Conservation (phyloP, 257 asterid species). For the Primulina eburnea region DNA sequence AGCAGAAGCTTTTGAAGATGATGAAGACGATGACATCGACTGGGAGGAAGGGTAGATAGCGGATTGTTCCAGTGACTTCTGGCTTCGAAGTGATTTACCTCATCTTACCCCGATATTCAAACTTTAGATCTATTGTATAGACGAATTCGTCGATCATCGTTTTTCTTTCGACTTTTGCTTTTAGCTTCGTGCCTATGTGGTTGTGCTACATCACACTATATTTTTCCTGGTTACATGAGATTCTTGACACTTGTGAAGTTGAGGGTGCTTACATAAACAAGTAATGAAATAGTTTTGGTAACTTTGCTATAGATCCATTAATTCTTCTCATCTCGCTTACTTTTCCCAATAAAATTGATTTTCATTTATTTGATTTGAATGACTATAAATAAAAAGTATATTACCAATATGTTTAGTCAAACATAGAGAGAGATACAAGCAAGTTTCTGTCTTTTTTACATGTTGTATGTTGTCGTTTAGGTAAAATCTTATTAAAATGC, state of each 20-base stretch:
- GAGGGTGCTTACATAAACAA: neutral
- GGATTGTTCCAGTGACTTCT: neutral
- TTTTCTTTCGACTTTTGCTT: neutral
- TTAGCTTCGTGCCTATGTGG: neutral
- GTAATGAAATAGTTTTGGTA: neutral
- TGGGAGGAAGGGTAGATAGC: conserved; percentile 73
- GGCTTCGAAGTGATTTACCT: neutral
- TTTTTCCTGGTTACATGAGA: too few species aligned
- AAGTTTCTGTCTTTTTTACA: too few species aligned
- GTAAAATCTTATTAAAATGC: too few species aligned
- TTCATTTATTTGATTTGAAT: too few species aligned
- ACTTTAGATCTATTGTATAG: neutral
- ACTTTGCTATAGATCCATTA: too few species aligned
- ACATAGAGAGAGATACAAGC: too few species aligned
- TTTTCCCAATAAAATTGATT: too few species aligned
- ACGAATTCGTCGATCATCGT: neutral
- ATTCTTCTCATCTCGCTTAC: too few species aligned
- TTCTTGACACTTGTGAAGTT: neutral
- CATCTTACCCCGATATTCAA: neutral
- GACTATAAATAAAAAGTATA: too few species aligned
- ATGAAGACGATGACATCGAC: conserved; percentile 49
- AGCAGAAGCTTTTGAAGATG: conserved; percentile 53
- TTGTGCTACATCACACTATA: neutral
- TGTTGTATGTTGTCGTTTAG: too few species aligned
- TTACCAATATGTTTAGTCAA: too few species aligned